Conservation (phyloP, 148 eudicot species). For the Nyssa sinensis region DNA sequence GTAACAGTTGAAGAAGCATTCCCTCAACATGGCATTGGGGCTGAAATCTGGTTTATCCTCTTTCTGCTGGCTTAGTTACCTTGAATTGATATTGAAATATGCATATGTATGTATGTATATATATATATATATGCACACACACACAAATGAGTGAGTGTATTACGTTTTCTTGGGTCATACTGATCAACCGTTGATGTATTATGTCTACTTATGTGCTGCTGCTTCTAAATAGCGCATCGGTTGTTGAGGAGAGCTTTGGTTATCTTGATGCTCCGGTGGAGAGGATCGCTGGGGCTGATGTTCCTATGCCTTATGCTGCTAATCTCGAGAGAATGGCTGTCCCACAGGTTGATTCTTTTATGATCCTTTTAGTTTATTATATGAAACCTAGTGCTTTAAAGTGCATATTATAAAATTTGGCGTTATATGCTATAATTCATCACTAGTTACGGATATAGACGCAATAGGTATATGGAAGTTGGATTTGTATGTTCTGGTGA, state of each 20-base stretch:
- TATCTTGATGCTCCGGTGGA: conserved; percentile 90
- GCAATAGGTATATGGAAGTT: not conserved
- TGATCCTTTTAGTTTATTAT: not conserved
- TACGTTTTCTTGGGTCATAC: not conserved
- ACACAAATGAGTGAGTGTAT: not conserved
- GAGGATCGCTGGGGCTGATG: conserved; percentile 83
- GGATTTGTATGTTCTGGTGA: not conserved
- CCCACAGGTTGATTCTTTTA: conserved; percentile 59
- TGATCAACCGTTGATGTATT: not conserved
- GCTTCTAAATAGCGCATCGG: conserved; percentile 49
- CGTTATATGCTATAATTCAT: not conserved
- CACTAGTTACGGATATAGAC: not conserved
- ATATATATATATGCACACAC: too few relatives aligned
- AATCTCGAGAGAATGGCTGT: conserved; percentile 90
- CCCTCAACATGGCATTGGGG: conserved; percentile 94
- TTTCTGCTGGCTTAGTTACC: not conserved
- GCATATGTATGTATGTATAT: too few relatives aligned
- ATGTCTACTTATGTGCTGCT: not conserved
- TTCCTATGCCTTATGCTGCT: conserved; percentile 91
- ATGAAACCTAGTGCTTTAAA: not conserved
- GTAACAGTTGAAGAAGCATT: conserved; percentile 83
- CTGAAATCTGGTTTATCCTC: conserved; percentile 61
- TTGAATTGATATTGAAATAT: not conserved
- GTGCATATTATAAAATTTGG: not conserved
- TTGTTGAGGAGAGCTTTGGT: conserved; percentile 80